A percentile compares a stretch with the other conserved stretches of the same genome.
Conservation (phyloP, 2,329 filamentous ascomycete genomes). For the Biscogniauxia marginata region DNA sequence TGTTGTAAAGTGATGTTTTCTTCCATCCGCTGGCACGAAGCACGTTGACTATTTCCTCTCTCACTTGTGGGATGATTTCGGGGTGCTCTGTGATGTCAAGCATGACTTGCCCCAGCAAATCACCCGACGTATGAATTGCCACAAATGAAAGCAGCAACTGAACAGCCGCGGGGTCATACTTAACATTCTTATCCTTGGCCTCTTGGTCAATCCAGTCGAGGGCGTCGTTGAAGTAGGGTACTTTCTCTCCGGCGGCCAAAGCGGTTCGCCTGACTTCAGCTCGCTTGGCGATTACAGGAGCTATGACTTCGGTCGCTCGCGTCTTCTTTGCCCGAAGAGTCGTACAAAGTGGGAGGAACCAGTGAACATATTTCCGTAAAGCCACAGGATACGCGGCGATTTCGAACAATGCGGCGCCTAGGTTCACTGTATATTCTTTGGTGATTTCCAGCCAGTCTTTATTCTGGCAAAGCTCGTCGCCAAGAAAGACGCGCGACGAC, state of each 20-base stretch:
- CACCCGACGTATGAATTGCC: conserved; percentile 38
- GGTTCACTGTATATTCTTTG: conserved; percentile 36
- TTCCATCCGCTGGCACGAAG: conserved; percentile 21
- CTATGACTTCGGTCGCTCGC: conserved; percentile 23
- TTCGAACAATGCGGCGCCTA: conserved; percentile 28
- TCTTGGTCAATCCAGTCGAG: conserved; percentile 40
- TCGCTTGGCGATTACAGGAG: conserved; percentile 22
- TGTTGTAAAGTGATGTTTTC: conserved; percentile 27
- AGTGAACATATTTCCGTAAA: conserved; percentile 39
- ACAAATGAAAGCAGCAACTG: conserved; percentile 32
- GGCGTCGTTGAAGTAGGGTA: conserved; percentile 31
- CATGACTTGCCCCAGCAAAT: conserved; percentile 33
- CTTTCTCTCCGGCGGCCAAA: conserved; percentile 12
- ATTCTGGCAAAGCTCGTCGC: conserved; percentile 41
- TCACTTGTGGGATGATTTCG: conserved; percentile 40
- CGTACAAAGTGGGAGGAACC: conserved; percentile 40
- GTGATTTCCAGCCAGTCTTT: conserved; percentile 42
- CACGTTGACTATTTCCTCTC: conserved; percentile 40
- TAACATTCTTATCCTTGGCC: conserved; percentile 23
- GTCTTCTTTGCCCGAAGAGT: conserved; percentile 30
- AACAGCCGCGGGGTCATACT: conserved; percentile 26
- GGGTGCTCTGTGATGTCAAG: conserved; percentile 41
- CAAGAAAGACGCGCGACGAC: conserved; percentile 46
- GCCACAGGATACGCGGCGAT: conserved; percentile 38
- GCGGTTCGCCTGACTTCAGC: conserved; percentile 11